phyloP scores from a whole-genome alignment of 495 filamentous ascomycete species.

The Wilcoxina mikolae region DNA sequence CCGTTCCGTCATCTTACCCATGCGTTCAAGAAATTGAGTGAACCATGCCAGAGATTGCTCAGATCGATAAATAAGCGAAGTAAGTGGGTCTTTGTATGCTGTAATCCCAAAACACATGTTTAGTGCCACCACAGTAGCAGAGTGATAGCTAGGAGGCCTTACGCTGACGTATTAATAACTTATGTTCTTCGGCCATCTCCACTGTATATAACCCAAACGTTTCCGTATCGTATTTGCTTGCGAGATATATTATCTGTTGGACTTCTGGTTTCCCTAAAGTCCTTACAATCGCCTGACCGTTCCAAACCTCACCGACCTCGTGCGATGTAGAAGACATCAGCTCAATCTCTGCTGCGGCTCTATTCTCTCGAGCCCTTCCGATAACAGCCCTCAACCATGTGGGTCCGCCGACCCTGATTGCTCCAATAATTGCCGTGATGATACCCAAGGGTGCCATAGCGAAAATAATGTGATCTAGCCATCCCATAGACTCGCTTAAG shows the following conservation, averaged over 20 bases:
- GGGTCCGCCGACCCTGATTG: conserved; percentile 32
- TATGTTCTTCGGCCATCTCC: not conserved
- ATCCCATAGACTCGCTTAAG: conserved; percentile 36
- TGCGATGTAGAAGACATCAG: conserved; percentile 29
- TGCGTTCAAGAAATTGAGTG: no score
- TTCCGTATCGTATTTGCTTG: not conserved
- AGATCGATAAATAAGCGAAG: no score
- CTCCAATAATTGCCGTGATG: conserved; percentile 36
- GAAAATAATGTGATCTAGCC: conserved; percentile 40
- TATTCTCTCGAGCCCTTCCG: conserved; percentile 30
- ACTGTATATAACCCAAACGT: not conserved
- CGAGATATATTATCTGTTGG: conserved; percentile 1
- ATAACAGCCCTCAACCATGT: conserved; percentile 38
- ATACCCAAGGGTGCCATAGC: conserved; percentile 41
- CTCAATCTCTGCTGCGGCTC: conserved; percentile 26
- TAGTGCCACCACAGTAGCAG: not conserved
- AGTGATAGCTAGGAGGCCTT: no score
- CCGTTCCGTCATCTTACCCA: no score
- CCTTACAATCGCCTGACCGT: conserved; percentile 19
- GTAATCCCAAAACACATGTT: no score
- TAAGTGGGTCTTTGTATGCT: no score
- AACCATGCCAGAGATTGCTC: no score
- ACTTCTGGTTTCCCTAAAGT: conserved; percentile 12
- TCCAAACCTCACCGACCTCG: conserved; percentile 21
- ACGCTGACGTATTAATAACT: not conserved